These are phyloP conservation scores for Dittrichia graveolens DNA, from an alignment of 129 eudicot species.

Conservation along the genomic window DNA sequence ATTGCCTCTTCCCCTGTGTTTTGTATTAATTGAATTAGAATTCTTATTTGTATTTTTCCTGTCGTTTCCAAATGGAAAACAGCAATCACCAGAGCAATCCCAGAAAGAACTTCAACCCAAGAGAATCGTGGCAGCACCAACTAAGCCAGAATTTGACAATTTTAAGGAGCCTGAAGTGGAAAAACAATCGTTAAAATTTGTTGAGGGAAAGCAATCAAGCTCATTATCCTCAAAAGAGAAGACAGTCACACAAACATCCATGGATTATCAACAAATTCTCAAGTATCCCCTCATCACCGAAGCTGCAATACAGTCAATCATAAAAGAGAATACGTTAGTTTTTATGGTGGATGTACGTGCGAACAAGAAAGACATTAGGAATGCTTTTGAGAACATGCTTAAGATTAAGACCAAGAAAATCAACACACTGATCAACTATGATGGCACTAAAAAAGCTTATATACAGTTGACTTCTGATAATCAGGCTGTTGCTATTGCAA, in stretches of 20 bases:
- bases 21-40: background rate
- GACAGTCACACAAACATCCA: slow-evolving; percentile 22
- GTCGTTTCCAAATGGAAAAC: background rate
- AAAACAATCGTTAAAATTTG: slow-evolving; percentile 28
- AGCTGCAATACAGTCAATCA: slow-evolving; percentile 47
- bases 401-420: slow-evolving; percentile 56
- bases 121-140: slow-evolving; percentile 21
- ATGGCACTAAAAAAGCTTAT: slow-evolving; percentile 72
- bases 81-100: slow-evolving; percentile 18
- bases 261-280: slow-evolving; percentile 50
- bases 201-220: slow-evolving; percentile 12
- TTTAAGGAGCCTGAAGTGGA: slow-evolving; percentile 34
- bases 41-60: background rate
- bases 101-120: slow-evolving; percentile 27
- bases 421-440: slow-evolving; percentile 55
- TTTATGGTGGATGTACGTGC: slow-evolving; percentile 64
- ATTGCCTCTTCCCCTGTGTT: background rate
- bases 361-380: slow-evolving; percentile 60
- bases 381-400: slow-evolving; percentile 56
- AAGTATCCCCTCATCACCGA: slow-evolving; percentile 62
- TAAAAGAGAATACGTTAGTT: slow-evolving; percentile 48
- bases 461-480: slow-evolving; percentile 45
- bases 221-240: slow-evolving; percentile 24
- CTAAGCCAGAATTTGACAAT: slow-evolving; percentile 18
- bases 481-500: slow-evolving; percentile 62